Evolutionary conservation across 441 rosid species (phyloP).

Genomic region (Biscutella auriculata): DNA sequence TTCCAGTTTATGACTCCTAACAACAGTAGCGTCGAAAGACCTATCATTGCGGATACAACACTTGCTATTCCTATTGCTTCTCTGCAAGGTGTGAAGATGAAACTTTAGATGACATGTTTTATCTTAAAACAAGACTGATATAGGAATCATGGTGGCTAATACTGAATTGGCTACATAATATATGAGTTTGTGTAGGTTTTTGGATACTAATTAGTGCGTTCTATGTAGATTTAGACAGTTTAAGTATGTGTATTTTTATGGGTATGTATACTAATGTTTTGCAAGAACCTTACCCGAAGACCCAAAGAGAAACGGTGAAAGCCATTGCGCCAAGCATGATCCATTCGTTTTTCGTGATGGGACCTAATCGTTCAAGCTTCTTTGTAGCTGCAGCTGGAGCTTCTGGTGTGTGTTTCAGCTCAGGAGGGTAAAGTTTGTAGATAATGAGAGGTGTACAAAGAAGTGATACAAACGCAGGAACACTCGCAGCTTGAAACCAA

Average conservation of each 20-base stretch:
- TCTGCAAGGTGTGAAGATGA: slow-evolving; percentile 21
- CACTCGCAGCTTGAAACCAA: slow-evolving; percentile 82
- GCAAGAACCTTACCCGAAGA: slow-evolving; percentile 52
- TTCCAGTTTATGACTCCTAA: slow-evolving; percentile 89
- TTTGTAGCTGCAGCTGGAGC: slow-evolving; percentile 84
- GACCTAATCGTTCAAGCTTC: slow-evolving; percentile 70
- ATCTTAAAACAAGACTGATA: background rate
- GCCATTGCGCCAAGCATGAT: slow-evolving; percentile 75
- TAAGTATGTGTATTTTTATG: background rate
- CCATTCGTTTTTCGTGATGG: slow-evolving; percentile 70
- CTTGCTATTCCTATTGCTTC: slow-evolving; percentile 68
- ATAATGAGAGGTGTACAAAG: slow-evolving; percentile 62
- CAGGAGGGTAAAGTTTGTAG: slow-evolving; percentile 84
- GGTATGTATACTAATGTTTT: background rate
- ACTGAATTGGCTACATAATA: too few relatives aligned
- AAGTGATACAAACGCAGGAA: slow-evolving; percentile 62
- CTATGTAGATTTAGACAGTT: background rate
- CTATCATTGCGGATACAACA: slow-evolving; percentile 89
- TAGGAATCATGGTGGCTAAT: background rate
- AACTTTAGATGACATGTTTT: background rate
- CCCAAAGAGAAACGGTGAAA: slow-evolving; percentile 85
- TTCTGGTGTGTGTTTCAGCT: slow-evolving; percentile 75
- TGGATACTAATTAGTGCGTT: background rate
- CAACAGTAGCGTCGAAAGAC: slow-evolving; percentile 56
- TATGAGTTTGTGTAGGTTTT: background rate